Base-by-base conservation (phyloP, 2,329 filamentous ascomycete genomes). In the Nemania diffusa region DNA sequence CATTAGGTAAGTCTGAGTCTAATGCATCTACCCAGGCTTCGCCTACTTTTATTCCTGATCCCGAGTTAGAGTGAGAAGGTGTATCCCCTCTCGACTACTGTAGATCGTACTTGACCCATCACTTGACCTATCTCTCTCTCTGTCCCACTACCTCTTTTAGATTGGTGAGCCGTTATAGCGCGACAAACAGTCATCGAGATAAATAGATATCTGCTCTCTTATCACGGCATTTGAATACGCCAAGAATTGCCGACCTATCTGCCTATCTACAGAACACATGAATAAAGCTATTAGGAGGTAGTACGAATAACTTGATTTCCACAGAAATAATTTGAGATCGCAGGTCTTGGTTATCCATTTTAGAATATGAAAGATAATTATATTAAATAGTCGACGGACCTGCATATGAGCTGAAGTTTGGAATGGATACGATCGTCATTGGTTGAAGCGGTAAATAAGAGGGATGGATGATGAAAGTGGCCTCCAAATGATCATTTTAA, bases 321-420 rank as follows among this genome's bases (percentile, higher is more conserved):
- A n/a, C n/a, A n/a, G n/a, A n/a, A n/a, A n/a, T n/a, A n/a, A n/a
- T n/a, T n/a, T n/a, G n/a, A n/a, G n/a, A n/a, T n/a, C n/a, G n/a
- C n/a, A n/a, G n/a, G n/a, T n/a, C n/a, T n/a, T n/a, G n/a, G n/a
- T n/a, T n/a, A n/a, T n/a, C n/a, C n/a, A n/a, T n/a, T n/a, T n/a
- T n/a, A n/a, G n/a, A n/a, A n/a, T n/a, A n/a, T n/a, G n/a, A n/a
- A n/a, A n/a, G n/a, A n/a, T n/a, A n/a, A n/a, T n/a, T n/a, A n/a
- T n/a, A n/a, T n/a, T n/a, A 5, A 40, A 40, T 40, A 40, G 37
- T 40, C 34, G 11, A 40, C 11, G 44, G 50, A 60, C 34, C 27
- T 52, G 57, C 29, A 50, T n/a, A 46, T n/a, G 22, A 60, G 56
- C 65, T 60, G 58, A 51, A 50, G 55, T 42, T 42, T 24, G 42